Base-by-base conservation (phyloP, 805 yeast genomes). In the Lachancea dasiensis region DNA sequence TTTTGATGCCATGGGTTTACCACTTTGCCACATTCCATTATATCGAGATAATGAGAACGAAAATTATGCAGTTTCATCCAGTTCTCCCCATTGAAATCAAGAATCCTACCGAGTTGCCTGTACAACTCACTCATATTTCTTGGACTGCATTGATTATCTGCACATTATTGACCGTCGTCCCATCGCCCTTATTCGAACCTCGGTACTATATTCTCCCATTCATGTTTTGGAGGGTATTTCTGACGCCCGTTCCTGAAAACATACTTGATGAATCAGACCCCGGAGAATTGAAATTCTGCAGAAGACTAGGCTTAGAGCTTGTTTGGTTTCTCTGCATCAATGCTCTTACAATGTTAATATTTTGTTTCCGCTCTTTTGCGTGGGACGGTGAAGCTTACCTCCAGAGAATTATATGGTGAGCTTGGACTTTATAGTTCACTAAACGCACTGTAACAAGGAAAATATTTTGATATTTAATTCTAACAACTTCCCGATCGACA, bases 111-210 rank as follows among this genome's bases (percentile, higher is more conserved):
- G 65, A 63, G 17, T 39, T 66, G 19, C 72, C 72, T 3, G 44
- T 65, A 19, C 68, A 66, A 44, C 57, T 67, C 36, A 64, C 71
- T 10, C 70, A 68, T 19, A 63, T 68, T 15, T 61, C 80, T n/a
- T 68, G 72, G 28, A 36, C 75, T 4, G 72, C 78, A 0, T 78
- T 70, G 42, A 38, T 77, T 2, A 58, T 61, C 0, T 79, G 87
- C 29, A 66, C 75, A 0, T 50, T 69, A 1, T 57, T 76, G 5
- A 81, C 92, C 0, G 67, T 92, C 15, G 73, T 83, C 0, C 96
- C 97, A 15, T 80, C 96, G 0, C 98, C 97, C 4, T 67, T 92
- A 46, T 79, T 92, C 52, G 98, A 92, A 60, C 95, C 97, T 34
- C 73, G 98, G 41, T 92, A 92, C 58, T 92, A 81, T 58, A 84